Evolutionary conservation across 116 monocot genomes (phyloP).

Genomic region (Dioscorea cayenensis): DNA sequence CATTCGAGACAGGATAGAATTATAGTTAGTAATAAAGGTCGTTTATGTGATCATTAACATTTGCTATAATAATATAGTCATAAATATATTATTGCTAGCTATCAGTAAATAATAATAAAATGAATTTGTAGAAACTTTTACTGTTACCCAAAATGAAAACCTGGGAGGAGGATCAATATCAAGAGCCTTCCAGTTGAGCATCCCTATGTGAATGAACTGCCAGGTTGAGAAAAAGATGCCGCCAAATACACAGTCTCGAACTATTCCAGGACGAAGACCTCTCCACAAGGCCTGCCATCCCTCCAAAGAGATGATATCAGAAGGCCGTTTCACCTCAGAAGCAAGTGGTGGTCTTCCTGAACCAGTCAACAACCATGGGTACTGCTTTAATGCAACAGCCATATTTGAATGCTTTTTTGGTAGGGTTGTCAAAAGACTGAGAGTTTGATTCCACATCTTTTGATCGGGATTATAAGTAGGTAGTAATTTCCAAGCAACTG

Average conservation of each 20-base stretch:
- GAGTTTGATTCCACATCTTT: conserved; percentile 49
- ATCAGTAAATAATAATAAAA: not conserved
- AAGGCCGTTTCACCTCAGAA: conserved; percentile 55
- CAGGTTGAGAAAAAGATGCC: conserved; percentile 91
- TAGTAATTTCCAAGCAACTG: conserved; percentile 48
- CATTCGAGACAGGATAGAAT: too few species aligned
- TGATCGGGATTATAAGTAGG: conserved; percentile 52
- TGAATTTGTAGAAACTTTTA: not conserved
- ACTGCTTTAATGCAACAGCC: conserved; percentile 45
- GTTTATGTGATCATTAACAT: too few species aligned
- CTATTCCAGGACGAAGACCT: conserved; percentile 72
- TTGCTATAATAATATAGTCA: not conserved
- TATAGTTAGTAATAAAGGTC: too few species aligned
- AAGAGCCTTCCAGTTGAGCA: conserved; percentile 88
- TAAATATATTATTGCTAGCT: not conserved
- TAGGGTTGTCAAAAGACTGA: conserved; percentile 54
- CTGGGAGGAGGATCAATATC: conserved; percentile 70
- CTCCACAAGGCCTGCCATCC: conserved; percentile 77
- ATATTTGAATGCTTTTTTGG: conserved; percentile 39
- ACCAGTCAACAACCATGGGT: conserved; percentile 96
- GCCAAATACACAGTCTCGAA: conserved; percentile 77
- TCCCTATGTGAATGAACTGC: conserved; percentile 81
- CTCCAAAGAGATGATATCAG: conserved; percentile 57
- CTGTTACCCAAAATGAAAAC: conserved; percentile 11
- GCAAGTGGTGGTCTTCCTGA: conserved; percentile 81